Evolutionary conservation across 2,329 filamentous ascomycete genomes (phyloP).

Genomic region (Xylariales sp.): DNA sequence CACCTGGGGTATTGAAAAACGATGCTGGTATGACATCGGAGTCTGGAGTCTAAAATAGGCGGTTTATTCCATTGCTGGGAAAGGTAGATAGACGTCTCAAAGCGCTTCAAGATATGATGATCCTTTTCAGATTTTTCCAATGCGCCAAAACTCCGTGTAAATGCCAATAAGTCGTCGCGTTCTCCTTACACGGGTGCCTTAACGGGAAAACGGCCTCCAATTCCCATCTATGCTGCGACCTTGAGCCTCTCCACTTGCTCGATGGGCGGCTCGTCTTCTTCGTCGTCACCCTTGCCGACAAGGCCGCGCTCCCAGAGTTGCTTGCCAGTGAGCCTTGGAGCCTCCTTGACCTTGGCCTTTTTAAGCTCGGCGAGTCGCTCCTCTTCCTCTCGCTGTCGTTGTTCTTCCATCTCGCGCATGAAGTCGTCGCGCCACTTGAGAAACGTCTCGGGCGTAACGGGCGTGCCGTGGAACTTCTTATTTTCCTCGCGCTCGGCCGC

Average conservation of each 20-base stretch:
- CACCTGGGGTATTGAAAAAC: slow-evolving; percentile 27
- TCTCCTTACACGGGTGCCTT: slow-evolving; percentile 14
- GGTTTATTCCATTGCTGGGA: slow-evolving; percentile 27
- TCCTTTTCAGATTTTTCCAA: slow-evolving; percentile 33
- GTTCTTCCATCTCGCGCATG: slow-evolving; percentile 81
- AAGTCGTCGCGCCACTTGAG: slow-evolving; percentile 84
- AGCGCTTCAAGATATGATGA: slow-evolving; percentile 33
- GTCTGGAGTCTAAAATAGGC: slow-evolving; percentile 45
- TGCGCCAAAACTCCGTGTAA: slow-evolving; percentile 44
- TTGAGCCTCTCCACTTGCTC: slow-evolving; percentile 78
- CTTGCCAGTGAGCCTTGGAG: slow-evolving; percentile 76
- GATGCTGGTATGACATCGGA: slow-evolving; percentile 43
- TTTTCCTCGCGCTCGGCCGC: slow-evolving; percentile 91
- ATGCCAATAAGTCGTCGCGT: slow-evolving; percentile 36
- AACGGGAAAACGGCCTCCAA: neutral
- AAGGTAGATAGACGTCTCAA: slow-evolving; percentile 31
- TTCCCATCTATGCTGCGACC: slow-evolving; percentile 64
- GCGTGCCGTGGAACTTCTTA: slow-evolving; percentile 91
- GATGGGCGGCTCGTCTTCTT: slow-evolving; percentile 67
- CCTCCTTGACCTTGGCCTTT: slow-evolving; percentile 79
- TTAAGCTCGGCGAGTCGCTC: slow-evolving; percentile 86
- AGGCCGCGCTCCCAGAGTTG: slow-evolving; percentile 84
- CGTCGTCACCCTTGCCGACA: slow-evolving; percentile 73
- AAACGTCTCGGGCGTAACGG: slow-evolving; percentile 89
- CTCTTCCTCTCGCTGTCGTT: slow-evolving; percentile 74